phyloP scores from a whole-genome alignment of 805 yeast genomes.

The Barnettozyma pratensis region DNA sequence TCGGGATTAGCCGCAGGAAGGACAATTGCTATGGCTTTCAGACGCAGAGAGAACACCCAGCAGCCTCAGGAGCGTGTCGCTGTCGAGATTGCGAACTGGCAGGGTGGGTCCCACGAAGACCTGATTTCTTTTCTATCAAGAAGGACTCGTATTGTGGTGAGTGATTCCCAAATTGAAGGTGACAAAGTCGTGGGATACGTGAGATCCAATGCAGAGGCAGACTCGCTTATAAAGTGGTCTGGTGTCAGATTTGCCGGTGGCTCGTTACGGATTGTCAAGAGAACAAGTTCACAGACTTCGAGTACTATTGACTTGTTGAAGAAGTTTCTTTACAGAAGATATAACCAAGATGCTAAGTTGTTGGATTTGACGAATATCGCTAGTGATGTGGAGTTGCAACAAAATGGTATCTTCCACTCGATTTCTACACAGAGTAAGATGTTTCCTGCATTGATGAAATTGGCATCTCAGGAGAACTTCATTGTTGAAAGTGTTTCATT shows the following conservation, averaged over 20 bases:
- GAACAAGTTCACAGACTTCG: slow-evolving; percentile 27
- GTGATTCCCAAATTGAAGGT: slow-evolving; percentile 49
- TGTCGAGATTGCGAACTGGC: slow-evolving; percentile 74
- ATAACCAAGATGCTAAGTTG: slow-evolving; percentile 57
- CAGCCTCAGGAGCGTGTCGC: too few relatives aligned
- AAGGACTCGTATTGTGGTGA: slow-evolving; percentile 53
- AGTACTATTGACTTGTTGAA: slow-evolving; percentile 60
- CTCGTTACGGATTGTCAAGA: slow-evolving; percentile 41
- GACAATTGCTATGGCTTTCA: too few relatives aligned
- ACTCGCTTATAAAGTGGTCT: slow-evolving; percentile 50
- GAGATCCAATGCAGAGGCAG: slow-evolving; percentile 48
- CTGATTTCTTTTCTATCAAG: slow-evolving; percentile 64
- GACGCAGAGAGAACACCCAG: too few relatives aligned
- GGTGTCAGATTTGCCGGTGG: slow-evolving; percentile 85
- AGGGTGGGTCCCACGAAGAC: slow-evolving; percentile 68
- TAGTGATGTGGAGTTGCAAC: slow-evolving; percentile 54
- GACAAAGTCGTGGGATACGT: slow-evolving; percentile 60
- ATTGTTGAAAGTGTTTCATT: slow-evolving; percentile 66
- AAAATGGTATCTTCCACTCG: slow-evolving; percentile 61
- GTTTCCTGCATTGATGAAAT: slow-evolving; percentile 83
- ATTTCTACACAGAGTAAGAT: slow-evolving; percentile 67
- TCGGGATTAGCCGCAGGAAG: neutral
- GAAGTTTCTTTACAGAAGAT: slow-evolving; percentile 58
- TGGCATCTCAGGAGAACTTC: slow-evolving; percentile 53
- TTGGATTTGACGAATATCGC: slow-evolving; percentile 64